Evolutionary conservation across 164 flowering plant genomes (phyloP).

Genomic region (Santalum album): DNA sequence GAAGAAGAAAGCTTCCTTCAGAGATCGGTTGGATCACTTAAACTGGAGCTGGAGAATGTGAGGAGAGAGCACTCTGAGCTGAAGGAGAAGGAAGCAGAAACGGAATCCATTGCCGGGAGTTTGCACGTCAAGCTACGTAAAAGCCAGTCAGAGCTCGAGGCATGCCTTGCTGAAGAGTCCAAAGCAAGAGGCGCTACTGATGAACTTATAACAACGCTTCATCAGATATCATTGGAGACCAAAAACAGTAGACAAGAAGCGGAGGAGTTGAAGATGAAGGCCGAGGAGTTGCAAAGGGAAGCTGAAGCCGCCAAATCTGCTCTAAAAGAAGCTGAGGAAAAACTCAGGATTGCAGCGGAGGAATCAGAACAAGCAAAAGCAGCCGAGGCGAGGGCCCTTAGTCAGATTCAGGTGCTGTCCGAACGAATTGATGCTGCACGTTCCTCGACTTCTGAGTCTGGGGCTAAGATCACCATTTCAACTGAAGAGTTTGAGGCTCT

Average conservation of each 20-base stretch:
- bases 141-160: conserved; percentile 65
- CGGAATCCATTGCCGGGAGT: conserved; percentile 64
- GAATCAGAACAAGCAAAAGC: conserved; percentile 86
- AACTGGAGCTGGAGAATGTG: conserved; percentile 59
- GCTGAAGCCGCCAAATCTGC: conserved; percentile 37
- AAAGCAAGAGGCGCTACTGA: conserved; percentile 50
- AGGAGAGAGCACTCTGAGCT: conserved; percentile 66
- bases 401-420: conserved; percentile 52
- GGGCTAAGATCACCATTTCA: conserved; percentile 64
- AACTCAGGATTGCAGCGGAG: conserved; percentile 39
- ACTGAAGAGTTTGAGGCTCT: conserved; percentile 66
- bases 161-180: conserved; percentile 46
- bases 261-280: conserved; percentile 49
- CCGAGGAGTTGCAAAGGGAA: conserved; percentile 59
- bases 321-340: conserved; percentile 55
- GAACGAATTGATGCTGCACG: conserved; percentile 61
- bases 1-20: conserved; percentile 66
- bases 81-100: conserved; percentile 75
- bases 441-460: conserved; percentile 59
- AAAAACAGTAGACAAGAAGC: conserved; percentile 51
- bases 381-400: conserved; percentile 59
- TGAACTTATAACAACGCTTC: conserved; percentile 55
- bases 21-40: conserved; percentile 56
- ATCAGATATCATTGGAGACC: conserved; percentile 51
- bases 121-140: conserved; percentile 69